A percentile compares a stretch with the other conserved stretches of the same genome.
Evolutionary conservation across 768 basidiomycete genomes (phyloP).

Genomic region (Ephemerocybe angulata): DNA sequence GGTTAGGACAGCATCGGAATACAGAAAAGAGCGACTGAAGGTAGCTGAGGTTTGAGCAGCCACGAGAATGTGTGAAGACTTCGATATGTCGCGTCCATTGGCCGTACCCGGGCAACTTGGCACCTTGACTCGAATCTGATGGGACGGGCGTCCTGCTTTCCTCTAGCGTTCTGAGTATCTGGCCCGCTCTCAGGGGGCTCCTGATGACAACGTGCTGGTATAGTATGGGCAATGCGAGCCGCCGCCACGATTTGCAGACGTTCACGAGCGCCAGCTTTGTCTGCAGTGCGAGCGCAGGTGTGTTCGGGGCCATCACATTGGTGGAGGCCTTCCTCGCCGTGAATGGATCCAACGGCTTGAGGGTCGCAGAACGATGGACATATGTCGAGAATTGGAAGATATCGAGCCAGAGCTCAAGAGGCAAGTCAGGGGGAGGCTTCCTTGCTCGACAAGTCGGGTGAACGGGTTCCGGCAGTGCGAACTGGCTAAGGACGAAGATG

Average conservation of each 20-base stretch:
- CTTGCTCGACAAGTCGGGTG: neutral
- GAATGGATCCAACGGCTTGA: slow-evolving; percentile 48
- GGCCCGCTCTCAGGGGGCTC: slow-evolving; percentile 39
- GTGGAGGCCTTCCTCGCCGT: slow-evolving; percentile 34
- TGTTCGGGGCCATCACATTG: slow-evolving; percentile 46
- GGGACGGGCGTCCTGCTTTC: slow-evolving; percentile 16
- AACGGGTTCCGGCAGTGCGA: neutral
- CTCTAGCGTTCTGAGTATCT: slow-evolving; percentile 35
- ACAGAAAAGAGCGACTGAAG: slow-evolving; percentile 42
- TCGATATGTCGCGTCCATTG: slow-evolving; percentile 48
- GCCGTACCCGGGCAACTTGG: slow-evolving; percentile 29
- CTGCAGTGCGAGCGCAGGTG: slow-evolving; percentile 40
- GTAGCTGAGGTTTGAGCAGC: slow-evolving; percentile 33
- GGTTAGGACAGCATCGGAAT: slow-evolving; percentile 41
- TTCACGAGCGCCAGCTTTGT: slow-evolving; percentile 49
- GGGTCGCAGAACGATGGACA: slow-evolving; percentile 38
- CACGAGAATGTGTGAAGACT: slow-evolving; percentile 43
- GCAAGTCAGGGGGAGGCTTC: slow-evolving; percentile 34
- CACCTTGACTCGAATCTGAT: neutral
- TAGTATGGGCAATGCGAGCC: slow-evolving; percentile 38
- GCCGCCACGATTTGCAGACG: slow-evolving; percentile 47
- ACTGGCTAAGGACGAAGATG: too few relatives aligned
- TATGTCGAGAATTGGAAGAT: slow-evolving; percentile 56
- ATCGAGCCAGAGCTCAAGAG: slow-evolving; percentile 51
- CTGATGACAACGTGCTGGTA: slow-evolving; percentile 45